Conservation (phyloP, 306 rosid species). For the Vicia villosa region DNA sequence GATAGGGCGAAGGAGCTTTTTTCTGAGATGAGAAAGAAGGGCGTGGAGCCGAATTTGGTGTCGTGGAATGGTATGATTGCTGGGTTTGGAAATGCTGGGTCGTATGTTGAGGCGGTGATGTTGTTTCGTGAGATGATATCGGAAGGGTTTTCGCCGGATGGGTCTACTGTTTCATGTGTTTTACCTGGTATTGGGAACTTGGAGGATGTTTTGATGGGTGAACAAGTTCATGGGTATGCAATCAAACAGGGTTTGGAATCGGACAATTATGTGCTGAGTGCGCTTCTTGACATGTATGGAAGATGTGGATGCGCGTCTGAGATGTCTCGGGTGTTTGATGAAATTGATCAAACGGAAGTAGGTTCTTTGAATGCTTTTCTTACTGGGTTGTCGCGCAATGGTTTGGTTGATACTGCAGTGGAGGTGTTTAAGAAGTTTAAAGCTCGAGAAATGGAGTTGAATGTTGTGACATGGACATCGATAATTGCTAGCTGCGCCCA, state of each 20-base stretch:
- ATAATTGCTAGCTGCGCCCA: constrained; percentile 70
- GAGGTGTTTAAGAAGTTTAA: constrained; percentile 53
- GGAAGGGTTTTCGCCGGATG: constrained; percentile 65
- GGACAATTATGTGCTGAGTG: constrained; percentile 56
- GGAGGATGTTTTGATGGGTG: constrained; percentile 49
- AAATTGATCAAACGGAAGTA: constrained; percentile 50
- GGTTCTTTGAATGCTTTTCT: constrained; percentile 70
- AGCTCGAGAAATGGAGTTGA: constrained; percentile 51
- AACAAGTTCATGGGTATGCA: constrained; percentile 62
- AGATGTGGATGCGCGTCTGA: constrained; percentile 51
- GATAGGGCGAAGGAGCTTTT: constrained; percentile 55
- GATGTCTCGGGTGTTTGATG: constrained; percentile 67
- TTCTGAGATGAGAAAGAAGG: constrained; percentile 53
- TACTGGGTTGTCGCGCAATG: constrained; percentile 77
- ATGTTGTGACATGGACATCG: constrained; percentile 82
- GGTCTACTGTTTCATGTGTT: constrained; percentile 57
- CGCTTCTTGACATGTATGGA: constrained; percentile 77
- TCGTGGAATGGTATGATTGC: constrained; percentile 81
- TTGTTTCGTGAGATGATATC: constrained; percentile 54
- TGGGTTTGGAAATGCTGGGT: constrained; percentile 53
- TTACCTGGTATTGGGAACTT: constrained; percentile 62
- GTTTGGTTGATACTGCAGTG: constrained; percentile 65
- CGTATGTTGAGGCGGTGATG: constrained; percentile 41
- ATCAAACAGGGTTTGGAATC: constrained; percentile 53
- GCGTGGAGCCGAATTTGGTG: constrained; percentile 73